A percentile compares a stretch with the other conserved stretches of the same genome.
Conservation (phyloP, 768 basidiomycete genomes). For the Mycena rebaudengoi region DNA sequence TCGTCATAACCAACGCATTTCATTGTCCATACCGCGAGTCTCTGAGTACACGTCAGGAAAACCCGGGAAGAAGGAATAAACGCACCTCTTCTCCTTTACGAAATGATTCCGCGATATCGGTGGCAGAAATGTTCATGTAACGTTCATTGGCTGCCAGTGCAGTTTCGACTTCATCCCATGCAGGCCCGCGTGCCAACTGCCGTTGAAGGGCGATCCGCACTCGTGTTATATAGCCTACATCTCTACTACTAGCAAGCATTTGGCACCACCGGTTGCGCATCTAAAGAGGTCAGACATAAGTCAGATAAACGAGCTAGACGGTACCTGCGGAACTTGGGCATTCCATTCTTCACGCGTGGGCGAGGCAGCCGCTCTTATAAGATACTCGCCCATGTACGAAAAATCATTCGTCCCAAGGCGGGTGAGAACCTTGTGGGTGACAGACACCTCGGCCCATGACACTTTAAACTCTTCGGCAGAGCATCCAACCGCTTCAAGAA, state of each 20-base stretch:
- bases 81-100: conserved; percentile 42
- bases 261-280: conserved; percentile 39
- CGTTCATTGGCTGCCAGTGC: background rate
- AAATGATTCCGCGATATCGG: conserved; percentile 39
- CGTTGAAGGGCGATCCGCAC: conserved; percentile 40
- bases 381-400: conserved; percentile 18
- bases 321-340: background rate
- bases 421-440: conserved; percentile 5
- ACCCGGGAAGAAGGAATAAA: background rate
- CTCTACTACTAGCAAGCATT: conserved; percentile 30
- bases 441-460: background rate
- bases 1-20: conserved; percentile 51
- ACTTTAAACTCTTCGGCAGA: background rate
- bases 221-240: conserved; percentile 36
- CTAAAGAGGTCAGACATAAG: conserved; percentile 11
- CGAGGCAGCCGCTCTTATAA: background rate
- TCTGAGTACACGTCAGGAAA: conserved; percentile 23
- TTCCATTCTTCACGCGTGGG: background rate
- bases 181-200: conserved; percentile 32
- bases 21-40: conserved; percentile 46
- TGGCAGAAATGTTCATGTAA: conserved; percentile 28
- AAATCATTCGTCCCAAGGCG: background rate
- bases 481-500: conserved; percentile 6
- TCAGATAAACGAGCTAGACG: background rate
- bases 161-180: conserved; percentile 31